These are phyloP conservation scores for Pythium biforme DNA, from an alignment of 352 stramenopile species.

Conservation along the genomic window DNA sequence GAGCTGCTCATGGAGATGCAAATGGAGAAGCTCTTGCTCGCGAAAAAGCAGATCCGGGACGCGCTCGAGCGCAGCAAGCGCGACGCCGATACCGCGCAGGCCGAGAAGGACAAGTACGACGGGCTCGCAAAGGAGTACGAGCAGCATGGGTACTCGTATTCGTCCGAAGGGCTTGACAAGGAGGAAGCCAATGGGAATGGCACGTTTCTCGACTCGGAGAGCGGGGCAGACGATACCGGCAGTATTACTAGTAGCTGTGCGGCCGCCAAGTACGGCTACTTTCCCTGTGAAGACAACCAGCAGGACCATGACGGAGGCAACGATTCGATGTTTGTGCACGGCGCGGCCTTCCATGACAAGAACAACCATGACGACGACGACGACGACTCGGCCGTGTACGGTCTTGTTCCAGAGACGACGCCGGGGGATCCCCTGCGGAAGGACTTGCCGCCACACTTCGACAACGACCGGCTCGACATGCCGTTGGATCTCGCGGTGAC, in stretches of 20 bases:
- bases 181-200: not conserved
- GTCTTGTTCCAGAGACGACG: constrained; percentile 18
- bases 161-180: constrained; percentile 2
- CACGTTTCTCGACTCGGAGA: constrained; percentile 7
- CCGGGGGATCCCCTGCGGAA: constrained; percentile 22
- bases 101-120: constrained; percentile 17
- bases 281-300: constrained; percentile 18
- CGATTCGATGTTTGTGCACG: constrained; percentile 7
- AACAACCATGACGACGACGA: not conserved
- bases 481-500: constrained; percentile 47
- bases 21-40: constrained; percentile 22
- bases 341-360: not conserved
- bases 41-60: constrained; percentile 25
- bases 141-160: constrained; percentile 19
- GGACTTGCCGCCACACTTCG: constrained; percentile 21
- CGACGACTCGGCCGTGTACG: constrained; percentile 14
- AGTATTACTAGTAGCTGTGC: constrained; percentile 5
- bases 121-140: constrained; percentile 21
- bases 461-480: constrained; percentile 29
- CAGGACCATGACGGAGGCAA: constrained; percentile 9
- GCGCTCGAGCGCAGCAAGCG: constrained; percentile 21
- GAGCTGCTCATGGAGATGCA: constrained; percentile 24
- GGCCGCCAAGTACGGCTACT: constrained; percentile 6
- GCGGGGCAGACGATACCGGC: not conserved
- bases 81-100: constrained; percentile 4